phyloP scores from a whole-genome alignment of 2,329 filamentous ascomycete species.

The Venturia pyrina region DNA sequence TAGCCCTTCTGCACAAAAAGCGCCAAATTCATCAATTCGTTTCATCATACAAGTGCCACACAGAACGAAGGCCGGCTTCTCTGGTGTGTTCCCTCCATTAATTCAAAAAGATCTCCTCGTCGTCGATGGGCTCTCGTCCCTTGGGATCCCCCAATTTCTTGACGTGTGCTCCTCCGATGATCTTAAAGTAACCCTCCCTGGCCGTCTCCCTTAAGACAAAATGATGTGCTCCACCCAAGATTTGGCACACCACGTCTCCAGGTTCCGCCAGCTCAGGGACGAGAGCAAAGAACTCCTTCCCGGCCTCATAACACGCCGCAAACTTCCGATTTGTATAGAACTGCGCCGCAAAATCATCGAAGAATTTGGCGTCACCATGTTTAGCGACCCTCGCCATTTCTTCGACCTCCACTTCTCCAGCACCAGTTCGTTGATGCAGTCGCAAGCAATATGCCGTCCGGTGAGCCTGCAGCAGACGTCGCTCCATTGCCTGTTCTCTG shows the following conservation, averaged over 20 bases:
- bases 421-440: background rate
- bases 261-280: background rate
- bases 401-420: background rate
- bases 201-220: background rate
- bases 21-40: background rate
- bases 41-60: background rate
- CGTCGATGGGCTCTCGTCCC: background rate
- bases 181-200: background rate
- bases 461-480: slow-evolving; percentile 1
- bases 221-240: background rate
- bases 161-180: background rate
- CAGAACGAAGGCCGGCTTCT: background rate
- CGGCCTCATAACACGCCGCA: background rate
- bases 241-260: slow-evolving; percentile 1
- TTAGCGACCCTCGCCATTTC: background rate
- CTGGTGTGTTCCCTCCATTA: background rate
- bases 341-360: background rate
- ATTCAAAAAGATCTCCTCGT: background rate
- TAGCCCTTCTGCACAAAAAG: background rate
- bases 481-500: background rate
- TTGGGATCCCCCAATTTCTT: background rate
- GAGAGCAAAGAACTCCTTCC: background rate
- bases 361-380: background rate
- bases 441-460: slow-evolving; percentile 1
- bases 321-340: slow-evolving; percentile 1